These are phyloP conservation scores for Cyberlindnera samutprakarnensis DNA, from an alignment of 805 yeast species.

Conservation along the genomic window DNA sequence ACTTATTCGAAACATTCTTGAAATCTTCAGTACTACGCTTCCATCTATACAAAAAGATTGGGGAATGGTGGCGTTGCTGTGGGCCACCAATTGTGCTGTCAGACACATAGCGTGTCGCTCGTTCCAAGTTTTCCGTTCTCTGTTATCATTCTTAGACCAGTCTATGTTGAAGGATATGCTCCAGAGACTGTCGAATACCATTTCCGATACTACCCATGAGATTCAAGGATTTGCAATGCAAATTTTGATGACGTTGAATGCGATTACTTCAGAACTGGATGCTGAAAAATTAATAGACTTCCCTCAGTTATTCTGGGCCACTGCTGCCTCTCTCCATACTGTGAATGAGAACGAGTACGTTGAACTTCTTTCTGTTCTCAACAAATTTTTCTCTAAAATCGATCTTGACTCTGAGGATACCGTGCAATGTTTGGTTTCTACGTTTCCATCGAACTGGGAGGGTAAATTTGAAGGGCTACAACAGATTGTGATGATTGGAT, in stretches of 20 bases:
- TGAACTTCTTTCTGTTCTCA: constrained; percentile 75
- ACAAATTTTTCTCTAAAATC: constrained; percentile 79
- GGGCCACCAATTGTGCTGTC: constrained; percentile 98
- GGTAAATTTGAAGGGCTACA: constrained; percentile 89
- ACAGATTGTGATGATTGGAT: constrained; percentile 69
- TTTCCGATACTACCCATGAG: constrained; percentile 81
- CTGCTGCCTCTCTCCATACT: constrained; percentile 85
- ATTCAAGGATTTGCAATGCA: constrained; percentile 97
- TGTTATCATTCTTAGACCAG: constrained; percentile 76
- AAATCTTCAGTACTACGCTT: constrained; percentile 40
- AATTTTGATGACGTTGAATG: constrained; percentile 90
- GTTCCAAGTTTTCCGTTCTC: constrained; percentile 83
- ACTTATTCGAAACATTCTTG: constrained; percentile 55
- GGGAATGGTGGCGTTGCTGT: constrained; percentile 73
- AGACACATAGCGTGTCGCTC: constrained; percentile 96
- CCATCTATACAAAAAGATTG: constrained; percentile 67
- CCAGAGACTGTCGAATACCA: constrained; percentile 85
- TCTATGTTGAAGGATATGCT: constrained; percentile 90
- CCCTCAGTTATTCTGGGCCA: constrained; percentile 94
- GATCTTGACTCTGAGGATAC: constrained; percentile 82
- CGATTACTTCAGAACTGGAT: constrained; percentile 79
- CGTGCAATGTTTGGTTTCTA: constrained; percentile 70
- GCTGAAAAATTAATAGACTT: constrained; percentile 73
- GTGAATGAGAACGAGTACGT: constrained; percentile 90
- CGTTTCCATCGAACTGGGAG: constrained; percentile 95